A percentile compares a stretch with the other conserved stretches of the same genome.
Conservation (phyloP, 352 stramenopile genomes). For the Phytopythium chamaehyphon region DNA sequence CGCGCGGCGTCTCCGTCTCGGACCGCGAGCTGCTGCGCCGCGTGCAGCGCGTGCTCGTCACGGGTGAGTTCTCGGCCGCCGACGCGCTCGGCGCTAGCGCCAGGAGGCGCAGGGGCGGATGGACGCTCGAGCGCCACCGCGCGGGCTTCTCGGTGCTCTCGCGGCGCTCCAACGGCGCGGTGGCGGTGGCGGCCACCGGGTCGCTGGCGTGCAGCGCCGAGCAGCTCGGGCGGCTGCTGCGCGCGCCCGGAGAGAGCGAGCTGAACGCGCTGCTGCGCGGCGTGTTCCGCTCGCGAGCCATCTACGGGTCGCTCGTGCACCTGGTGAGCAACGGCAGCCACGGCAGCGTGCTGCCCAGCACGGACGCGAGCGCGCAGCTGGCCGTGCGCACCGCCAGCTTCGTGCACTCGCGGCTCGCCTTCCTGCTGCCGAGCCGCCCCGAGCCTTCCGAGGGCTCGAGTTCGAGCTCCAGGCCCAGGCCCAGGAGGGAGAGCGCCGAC, state of each 20-base stretch:
- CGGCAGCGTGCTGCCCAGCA: slow-evolving; percentile 1
- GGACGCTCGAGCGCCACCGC: slow-evolving; percentile 17
- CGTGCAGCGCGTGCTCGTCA: slow-evolving; percentile 19
- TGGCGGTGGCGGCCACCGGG: slow-evolving; percentile 17
- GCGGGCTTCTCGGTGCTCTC: slow-evolving; percentile 17
- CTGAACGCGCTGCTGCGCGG: slow-evolving; percentile 27
- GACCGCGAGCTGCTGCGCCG: slow-evolving; percentile 24
- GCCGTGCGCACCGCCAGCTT: slow-evolving; percentile 31
- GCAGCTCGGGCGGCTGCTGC: slow-evolving; percentile 21
- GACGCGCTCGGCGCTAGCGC: slow-evolving; percentile 12
- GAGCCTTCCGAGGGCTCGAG: neutral
- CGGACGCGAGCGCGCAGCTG: slow-evolving; percentile 13
- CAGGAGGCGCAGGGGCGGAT: slow-evolving; percentile 10
- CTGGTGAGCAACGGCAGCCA: slow-evolving; percentile 11
- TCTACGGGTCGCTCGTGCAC: slow-evolving; percentile 37
- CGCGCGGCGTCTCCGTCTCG: slow-evolving; percentile 16
- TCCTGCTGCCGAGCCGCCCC: neutral
- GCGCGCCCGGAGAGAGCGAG: slow-evolving; percentile 25
- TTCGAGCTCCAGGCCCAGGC: neutral
- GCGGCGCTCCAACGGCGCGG: neutral
- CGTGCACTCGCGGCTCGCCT: slow-evolving; percentile 9
- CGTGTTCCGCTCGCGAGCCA: slow-evolving; percentile 22
- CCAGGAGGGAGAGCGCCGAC: slow-evolving; percentile 9
- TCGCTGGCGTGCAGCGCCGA: slow-evolving; percentile 12
- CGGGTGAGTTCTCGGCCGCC: slow-evolving; percentile 9